Evolutionary conservation across 495 filamentous ascomycete genomes (phyloP).

Genomic region (Bryoglossum gracile): DNA sequence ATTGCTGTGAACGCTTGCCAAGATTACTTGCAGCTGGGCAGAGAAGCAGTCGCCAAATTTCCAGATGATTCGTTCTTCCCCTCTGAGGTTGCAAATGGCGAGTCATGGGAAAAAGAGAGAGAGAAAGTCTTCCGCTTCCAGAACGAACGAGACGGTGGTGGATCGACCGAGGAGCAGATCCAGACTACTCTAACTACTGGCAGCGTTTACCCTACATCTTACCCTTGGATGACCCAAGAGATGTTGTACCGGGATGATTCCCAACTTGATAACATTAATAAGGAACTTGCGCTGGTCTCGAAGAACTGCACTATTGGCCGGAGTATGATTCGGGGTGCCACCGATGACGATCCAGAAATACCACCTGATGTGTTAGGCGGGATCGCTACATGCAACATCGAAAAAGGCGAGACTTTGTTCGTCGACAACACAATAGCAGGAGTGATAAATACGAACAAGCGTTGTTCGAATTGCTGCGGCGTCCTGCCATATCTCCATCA

Average conservation of each 20-base stretch:
- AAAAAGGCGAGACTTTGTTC: too few species aligned
- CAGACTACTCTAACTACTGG: conserved; percentile 10
- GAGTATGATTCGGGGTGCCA: conserved; percentile 13
- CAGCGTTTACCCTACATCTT: conserved; percentile 13
- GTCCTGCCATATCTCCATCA: too few species aligned
- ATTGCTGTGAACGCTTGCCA: conserved; percentile 19
- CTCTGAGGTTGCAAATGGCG: conserved; percentile 12
- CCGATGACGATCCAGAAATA: too few species aligned
- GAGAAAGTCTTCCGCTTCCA: conserved; percentile 2
- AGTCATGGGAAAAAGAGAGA: conserved; percentile 8
- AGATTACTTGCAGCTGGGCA: conserved; percentile 12
- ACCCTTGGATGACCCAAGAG: conserved; percentile 15
- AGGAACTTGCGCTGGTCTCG: conserved; percentile 13
- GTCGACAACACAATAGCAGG: too few species aligned
- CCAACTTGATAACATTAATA: conserved; percentile 7
- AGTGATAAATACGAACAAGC: too few species aligned
- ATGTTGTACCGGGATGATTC: conserved; percentile 7
- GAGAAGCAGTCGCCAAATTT: conserved; percentile 14
- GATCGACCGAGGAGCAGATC: conserved; percentile 11
- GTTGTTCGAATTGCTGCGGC: too few species aligned
- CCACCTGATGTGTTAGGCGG: too few species aligned
- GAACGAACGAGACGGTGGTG: conserved; percentile 5
- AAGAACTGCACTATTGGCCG: conserved; percentile 13
- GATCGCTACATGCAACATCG: too few species aligned
- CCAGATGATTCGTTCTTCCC: conserved; percentile 17